Evolutionary conservation across 2,329 filamentous ascomycete species (phyloP).

Genomic region (Curvularia spicifera): DNA sequence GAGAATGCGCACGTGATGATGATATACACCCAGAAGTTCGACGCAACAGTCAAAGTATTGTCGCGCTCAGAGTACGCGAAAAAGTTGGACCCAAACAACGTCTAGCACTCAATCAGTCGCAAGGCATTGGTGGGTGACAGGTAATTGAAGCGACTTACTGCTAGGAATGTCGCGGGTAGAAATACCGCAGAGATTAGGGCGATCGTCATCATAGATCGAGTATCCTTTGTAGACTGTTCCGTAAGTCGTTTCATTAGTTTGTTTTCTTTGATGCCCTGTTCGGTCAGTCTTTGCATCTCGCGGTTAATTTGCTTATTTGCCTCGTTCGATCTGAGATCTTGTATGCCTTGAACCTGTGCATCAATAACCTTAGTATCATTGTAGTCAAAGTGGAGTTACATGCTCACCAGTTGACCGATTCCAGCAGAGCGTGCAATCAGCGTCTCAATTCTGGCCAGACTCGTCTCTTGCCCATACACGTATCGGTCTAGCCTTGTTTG

Average conservation of each 20-base stretch:
- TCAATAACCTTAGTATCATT: neutral
- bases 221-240: conserved; percentile 15
- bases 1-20: conserved; percentile 14
- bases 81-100: conserved; percentile 23
- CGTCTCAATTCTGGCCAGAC: conserved; percentile 10
- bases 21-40: conserved; percentile 23
- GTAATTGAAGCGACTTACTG: conserved; percentile 7
- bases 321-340: conserved; percentile 15
- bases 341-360: conserved; percentile 19
- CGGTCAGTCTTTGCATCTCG: conserved; percentile 18
- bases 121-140: neutral
- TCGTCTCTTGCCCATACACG: conserved; percentile 14
- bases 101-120: conserved; percentile 8
- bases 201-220: conserved; percentile 20
- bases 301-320: conserved; percentile 15
- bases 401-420: conserved; percentile 15
- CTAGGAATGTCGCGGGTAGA: conserved; percentile 21
- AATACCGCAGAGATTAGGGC: conserved; percentile 22
- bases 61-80: conserved; percentile 12
- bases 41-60: conserved; percentile 15
- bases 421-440: conserved; percentile 15
- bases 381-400: neutral
- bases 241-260: conserved; percentile 17
- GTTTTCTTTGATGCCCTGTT: conserved; percentile 21
- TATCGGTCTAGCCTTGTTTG: conserved; percentile 10